These are phyloP conservation scores for Fistulina hepatica DNA, from an alignment of 1,284 basidiomycete species.

Conservation along the genomic window DNA sequence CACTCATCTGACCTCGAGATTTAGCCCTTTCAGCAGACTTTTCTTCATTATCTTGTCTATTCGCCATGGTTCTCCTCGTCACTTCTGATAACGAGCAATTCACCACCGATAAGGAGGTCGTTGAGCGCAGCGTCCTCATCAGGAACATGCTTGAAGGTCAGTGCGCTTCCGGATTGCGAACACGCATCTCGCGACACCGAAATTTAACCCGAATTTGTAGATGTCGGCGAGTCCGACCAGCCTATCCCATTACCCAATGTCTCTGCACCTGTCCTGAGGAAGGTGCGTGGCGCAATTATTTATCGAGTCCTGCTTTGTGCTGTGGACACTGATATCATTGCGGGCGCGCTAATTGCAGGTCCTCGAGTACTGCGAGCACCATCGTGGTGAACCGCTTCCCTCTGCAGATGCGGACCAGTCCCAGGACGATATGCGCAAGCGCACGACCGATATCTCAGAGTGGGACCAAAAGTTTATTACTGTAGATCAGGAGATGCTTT, in stretches of 20 bases:
- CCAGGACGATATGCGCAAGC: slow-evolving; percentile 92
- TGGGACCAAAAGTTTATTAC: slow-evolving; percentile 99
- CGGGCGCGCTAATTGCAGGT: slow-evolving; percentile 62
- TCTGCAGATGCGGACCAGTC: slow-evolving; percentile 68
- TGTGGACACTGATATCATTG: slow-evolving; percentile 7
- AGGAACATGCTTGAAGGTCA: slow-evolving; percentile 99
- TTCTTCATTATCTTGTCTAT: slow-evolving; percentile 11
- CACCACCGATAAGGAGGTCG: slow-evolving; percentile 88
- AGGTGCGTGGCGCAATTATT: slow-evolving; percentile 40
- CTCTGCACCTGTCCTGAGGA: slow-evolving; percentile 91
- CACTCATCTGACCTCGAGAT: background rate
- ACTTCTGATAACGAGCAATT: slow-evolving; percentile 97
- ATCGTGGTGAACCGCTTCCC: slow-evolving; percentile 94
- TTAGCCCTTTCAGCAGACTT: slow-evolving; percentile 1
- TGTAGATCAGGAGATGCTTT: slow-evolving; percentile 95
- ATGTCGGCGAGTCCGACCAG: slow-evolving; percentile 87
- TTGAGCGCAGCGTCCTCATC: slow-evolving; percentile 91
- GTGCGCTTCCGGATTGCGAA: slow-evolving; percentile 19
- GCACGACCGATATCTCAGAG: slow-evolving; percentile 95
- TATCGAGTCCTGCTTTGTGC: slow-evolving; percentile 4
- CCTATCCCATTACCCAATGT: slow-evolving; percentile 97
- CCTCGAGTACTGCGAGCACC: slow-evolving; percentile 98
- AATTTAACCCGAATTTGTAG: slow-evolving; percentile 32
- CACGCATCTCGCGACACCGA: slow-evolving; percentile 10
- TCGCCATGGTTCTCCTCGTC: slow-evolving; percentile 66